Conservation (phyloP, 1,284 basidiomycete genomes). For the Inonotus hispidus region DNA sequence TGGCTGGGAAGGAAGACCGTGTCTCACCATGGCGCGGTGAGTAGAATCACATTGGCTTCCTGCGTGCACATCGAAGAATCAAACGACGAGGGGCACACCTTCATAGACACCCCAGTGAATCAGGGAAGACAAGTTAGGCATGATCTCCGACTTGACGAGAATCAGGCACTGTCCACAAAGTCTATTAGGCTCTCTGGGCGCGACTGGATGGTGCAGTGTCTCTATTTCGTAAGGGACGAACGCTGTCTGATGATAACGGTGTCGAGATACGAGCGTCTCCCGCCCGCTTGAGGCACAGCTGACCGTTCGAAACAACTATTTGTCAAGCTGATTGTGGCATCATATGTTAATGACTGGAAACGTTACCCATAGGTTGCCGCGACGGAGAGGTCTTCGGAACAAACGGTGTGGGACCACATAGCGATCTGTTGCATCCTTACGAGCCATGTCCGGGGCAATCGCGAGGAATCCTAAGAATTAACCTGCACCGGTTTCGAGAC, state of each 20-base stretch:
- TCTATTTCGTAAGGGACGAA: background rate
- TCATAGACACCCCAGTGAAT: background rate
- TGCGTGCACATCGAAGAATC: background rate
- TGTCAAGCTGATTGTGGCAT: background rate
- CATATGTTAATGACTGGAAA: background rate
- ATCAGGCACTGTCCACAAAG: background rate
- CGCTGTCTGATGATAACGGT: background rate
- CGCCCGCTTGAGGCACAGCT: background rate
- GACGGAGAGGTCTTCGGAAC: background rate
- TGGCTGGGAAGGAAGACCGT: background rate
- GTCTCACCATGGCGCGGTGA: background rate
- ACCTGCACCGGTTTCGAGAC: background rate
- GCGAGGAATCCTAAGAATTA: background rate
- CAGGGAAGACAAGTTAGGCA: background rate
- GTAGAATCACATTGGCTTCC: background rate
- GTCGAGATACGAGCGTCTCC: background rate
- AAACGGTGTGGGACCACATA: background rate
- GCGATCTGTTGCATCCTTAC: background rate
- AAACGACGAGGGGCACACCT: background rate
- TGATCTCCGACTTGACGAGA: background rate
- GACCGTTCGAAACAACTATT: background rate
- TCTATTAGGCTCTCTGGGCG: background rate
- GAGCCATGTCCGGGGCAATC: background rate
- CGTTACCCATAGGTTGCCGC: background rate
- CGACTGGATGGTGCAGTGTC: background rate